Evolutionary conservation across 495 filamentous ascomycete genomes (phyloP), one percentile per base, ranked within the genome.

Genomic region (Barbatosphaeria neglecta): DNA sequence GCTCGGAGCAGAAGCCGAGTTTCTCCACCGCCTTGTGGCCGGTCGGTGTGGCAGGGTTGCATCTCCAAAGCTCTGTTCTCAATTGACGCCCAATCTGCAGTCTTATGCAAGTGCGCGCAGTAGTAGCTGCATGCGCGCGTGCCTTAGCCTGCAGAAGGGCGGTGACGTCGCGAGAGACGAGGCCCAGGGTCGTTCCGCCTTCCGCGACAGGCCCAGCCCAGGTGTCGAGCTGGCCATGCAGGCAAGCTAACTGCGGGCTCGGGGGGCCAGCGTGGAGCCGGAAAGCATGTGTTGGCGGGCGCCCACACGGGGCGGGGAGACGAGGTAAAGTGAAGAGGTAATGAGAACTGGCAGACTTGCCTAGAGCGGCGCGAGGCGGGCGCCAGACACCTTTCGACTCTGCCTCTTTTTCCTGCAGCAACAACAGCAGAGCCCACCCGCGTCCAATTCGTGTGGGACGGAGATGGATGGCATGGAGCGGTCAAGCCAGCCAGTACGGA

Each of bases 1-100:
- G 27, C 16, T 59, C 13, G 11, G 15, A 37, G 31, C 41, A 37
- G 27, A 55, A 56, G 27, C 50, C 54, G 17, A 69, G 56, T 23
- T 64, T 50, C 13, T 55, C 37, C 6, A 63, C 55, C 4, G 64
- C 67, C 45, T 59, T 61, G 16, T 58, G 9, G 5, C 31, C 31
- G 31, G 31, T 18, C 39, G 39, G 39, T 41, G 39, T 41, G 39
- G n/a, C n/a, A n/a, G n/a, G 31, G 31, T 35, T 11, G 31, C 31
- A 11, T 35, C 31, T n/a, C 31, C n/a, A n/a, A n/a, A n/a, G n/a
- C n/a, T n/a, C n/a, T n/a, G 39, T 22, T 11, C 37, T 22, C 17
- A 22, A 22, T 41, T 41, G 39, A 41, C 39, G 39, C 39, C 39
- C 39, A 41, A 41, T 23, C 19, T 23, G 39, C 37, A 20, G 20